Evolutionary conservation across 2,329 filamentous ascomycete genomes (phyloP).

Genomic region (Sclerotinia glacialis): DNA sequence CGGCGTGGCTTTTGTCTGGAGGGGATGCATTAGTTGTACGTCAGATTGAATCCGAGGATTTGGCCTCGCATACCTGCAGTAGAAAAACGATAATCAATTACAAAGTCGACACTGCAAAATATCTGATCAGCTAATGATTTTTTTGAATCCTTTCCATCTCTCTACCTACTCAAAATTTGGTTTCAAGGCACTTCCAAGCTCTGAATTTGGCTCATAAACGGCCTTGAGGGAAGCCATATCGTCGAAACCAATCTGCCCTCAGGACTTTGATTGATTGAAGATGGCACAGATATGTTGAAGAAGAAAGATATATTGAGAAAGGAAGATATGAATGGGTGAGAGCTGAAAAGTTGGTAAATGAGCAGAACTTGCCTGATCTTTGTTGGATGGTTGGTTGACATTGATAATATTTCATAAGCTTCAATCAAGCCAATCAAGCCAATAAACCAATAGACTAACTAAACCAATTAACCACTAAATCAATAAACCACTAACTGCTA

Average conservation of each 20-base stretch:
- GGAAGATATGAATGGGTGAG: neutral
- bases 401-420: slow-evolving; percentile 13
- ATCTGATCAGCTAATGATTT: slow-evolving; percentile 19
- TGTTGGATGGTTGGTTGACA: too few relatives aligned
- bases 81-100: slow-evolving; percentile 74
- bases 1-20: slow-evolving; percentile 65
- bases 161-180: slow-evolving; percentile 47
- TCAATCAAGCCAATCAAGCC: slow-evolving; percentile 3
- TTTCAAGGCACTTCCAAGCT: slow-evolving; percentile 30
- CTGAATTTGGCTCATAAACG: slow-evolving; percentile 30
- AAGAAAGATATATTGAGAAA: neutral
- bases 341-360: slow-evolving; percentile 26
- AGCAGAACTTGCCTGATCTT: slow-evolving; percentile 5
- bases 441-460: too few relatives aligned
- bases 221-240: slow-evolving; percentile 35
- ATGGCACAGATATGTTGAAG: neutral
- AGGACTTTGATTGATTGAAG: slow-evolving; percentile 11
- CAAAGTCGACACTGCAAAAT: slow-evolving; percentile 73
- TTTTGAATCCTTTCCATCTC: neutral
- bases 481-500: too few relatives aligned
- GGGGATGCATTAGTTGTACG: slow-evolving; percentile 20
- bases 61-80: slow-evolving; percentile 53
- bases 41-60: slow-evolving; percentile 24
- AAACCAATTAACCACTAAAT: too few relatives aligned
- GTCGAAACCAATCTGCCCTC: slow-evolving; percentile 14